These are phyloP conservation scores for Ceratobasidium sp. DNA, from an alignment of 1,284 basidiomycete genomes.

Conservation along the genomic window DNA sequence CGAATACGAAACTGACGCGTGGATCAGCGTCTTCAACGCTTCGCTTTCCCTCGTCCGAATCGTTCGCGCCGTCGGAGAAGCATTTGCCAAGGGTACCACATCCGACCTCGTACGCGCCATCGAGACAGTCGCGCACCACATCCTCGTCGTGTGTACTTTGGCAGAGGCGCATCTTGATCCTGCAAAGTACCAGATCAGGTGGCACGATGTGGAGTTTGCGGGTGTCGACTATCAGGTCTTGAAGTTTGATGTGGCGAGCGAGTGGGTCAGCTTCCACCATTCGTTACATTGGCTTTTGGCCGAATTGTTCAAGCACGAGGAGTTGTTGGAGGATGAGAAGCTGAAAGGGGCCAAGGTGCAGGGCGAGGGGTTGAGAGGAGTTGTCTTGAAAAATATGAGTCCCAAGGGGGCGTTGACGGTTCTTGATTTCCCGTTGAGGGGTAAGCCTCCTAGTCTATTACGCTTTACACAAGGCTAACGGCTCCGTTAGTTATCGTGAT, in stretches of 20 bases:
- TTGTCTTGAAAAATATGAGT: conserved; percentile 68
- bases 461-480: conserved; percentile 15
- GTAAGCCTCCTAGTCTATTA: conserved; percentile 59
- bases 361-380: conserved; percentile 62
- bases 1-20: conserved; percentile 93
- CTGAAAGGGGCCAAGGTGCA: conserved; percentile 63
- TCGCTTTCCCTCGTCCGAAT: conserved; percentile 87
- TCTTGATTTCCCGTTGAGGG: conserved; percentile 87
- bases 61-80: conserved; percentile 88
- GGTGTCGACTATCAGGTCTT: conserved; percentile 70
- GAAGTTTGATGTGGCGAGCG: conserved; percentile 81
- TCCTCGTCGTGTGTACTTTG: conserved; percentile 76
- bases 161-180: conserved; percentile 72
- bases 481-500: conserved; percentile 74
- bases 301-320: conserved; percentile 87
- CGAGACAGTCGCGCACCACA: conserved; percentile 73
- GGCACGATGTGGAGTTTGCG: conserved; percentile 74
- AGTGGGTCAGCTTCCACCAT: conserved; percentile 93
- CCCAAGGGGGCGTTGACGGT: conserved; percentile 74
- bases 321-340: conserved; percentile 67
- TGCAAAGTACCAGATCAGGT: conserved; percentile 68
- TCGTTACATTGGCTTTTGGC: conserved; percentile 92
- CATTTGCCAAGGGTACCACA: conserved; percentile 68
- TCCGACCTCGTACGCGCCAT: conserved; percentile 76
- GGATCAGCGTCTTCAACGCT: conserved; percentile 94